Evolutionary conservation across 441 rosid genomes (phyloP).

Genomic region (Arabidopsis hybrid): DNA sequence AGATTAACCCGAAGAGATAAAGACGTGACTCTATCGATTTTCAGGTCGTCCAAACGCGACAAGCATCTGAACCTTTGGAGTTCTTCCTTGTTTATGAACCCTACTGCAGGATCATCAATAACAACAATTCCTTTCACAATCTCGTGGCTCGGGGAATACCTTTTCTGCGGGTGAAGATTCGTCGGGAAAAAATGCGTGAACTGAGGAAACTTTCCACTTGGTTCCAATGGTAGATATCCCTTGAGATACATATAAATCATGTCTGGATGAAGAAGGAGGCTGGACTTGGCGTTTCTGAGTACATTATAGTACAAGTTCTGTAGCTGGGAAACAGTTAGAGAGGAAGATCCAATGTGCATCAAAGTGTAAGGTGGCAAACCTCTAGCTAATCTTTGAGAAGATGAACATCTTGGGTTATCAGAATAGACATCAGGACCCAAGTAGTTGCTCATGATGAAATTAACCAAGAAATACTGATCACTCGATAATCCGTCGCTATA

Average conservation of each 20-base stretch:
- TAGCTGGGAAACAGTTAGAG: conserved; percentile 54
- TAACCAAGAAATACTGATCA: conserved; percentile 64
- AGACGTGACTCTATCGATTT: conserved; percentile 49
- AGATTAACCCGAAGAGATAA: conserved; percentile 42
- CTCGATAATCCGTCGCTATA: conserved; percentile 13
- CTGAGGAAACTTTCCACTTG: conserved; percentile 40
- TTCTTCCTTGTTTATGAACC: conserved; percentile 47
- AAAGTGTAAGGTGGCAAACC: conserved; percentile 60
- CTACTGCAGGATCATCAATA: conserved; percentile 57
- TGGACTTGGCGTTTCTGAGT: conserved; percentile 55
- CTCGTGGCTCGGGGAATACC: conserved; percentile 48
- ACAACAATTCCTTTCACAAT: conserved; percentile 67
- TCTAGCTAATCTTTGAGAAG: conserved; percentile 55
- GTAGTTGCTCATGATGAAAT: conserved; percentile 64
- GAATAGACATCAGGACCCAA: conserved; percentile 73
- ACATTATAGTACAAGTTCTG: conserved; percentile 58
- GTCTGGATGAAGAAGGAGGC: conserved; percentile 49
- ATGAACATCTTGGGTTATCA: conserved; percentile 68
- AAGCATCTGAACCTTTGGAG: conserved; percentile 55
- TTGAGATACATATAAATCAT: conserved; percentile 52
- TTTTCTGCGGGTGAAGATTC: conserved; percentile 57
- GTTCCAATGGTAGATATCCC: conserved; percentile 50
- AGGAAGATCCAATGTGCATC: conserved; percentile 58
- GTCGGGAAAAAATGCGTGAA: conserved; percentile 60
- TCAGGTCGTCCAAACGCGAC: conserved; percentile 53